Evolutionary conservation across 805 yeast species (phyloP), one percentile per base, ranked within the genome.

Genomic region (Metschnikowia sp.): DNA sequence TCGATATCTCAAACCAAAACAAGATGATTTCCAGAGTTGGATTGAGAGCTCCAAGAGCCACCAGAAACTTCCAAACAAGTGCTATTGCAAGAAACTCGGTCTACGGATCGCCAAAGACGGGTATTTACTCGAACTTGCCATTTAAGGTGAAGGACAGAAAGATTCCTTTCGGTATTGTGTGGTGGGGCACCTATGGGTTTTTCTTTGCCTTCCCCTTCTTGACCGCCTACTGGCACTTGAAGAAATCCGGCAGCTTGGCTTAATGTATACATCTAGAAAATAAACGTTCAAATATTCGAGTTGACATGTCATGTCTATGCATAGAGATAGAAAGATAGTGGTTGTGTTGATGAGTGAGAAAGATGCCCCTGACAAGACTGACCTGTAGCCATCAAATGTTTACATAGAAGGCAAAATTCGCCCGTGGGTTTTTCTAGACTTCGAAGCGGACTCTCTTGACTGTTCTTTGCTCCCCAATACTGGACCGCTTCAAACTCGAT

Each of bases 71-170:
- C 57, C 70, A 84, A 55, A 56, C 68, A 40, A 63, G 85, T 48
- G 65, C 74, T 59, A 68, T 65, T 53, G 52, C 56, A 41, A 54
- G 65, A 64, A 64, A 60, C 59, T 63, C 62, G 43, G 55, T 68
- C 40, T 69, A 57, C 56, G 76, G 76, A 39, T 46, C 69, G 39
- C 76, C 76, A 42, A 62, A 67, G 56, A 55, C 55, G 45, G 97
- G 97, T 64, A 83, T 84, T 40, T 94, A 94, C 84, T 76, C 86
- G 63, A 92, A 94, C 81, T 65, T 92, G 55, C 99, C 99, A 57
- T 94, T 92, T 83, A 82, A 82, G 79, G 96, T 92, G 54, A 90
- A 89, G 80, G 78, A 84, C 81, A 90, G 96, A 80, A 86, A 83
- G 76, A 79, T 92, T 56, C 98, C 97, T 58, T 90, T 79, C 69